Conservation (phyloP, 2,329 filamentous ascomycete species). For the Calonectria hongkongensis region DNA sequence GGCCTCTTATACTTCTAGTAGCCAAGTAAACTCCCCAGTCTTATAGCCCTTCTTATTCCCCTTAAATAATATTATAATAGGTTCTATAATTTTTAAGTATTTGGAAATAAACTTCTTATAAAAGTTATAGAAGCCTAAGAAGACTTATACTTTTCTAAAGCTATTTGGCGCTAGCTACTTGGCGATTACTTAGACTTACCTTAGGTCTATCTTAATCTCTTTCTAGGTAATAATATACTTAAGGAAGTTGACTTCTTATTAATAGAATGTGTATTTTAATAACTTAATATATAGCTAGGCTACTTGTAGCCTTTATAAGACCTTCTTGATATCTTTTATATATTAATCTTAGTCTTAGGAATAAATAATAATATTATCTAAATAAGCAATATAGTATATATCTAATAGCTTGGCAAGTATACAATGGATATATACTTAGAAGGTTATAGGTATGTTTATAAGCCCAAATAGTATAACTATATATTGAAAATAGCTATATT, state of each 20-base stretch:
- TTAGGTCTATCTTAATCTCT: slow-evolving; percentile 29
- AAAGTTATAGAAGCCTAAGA: slow-evolving; percentile 31
- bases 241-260: not conserved
- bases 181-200: slow-evolving; percentile 29
- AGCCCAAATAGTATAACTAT: slow-evolving; percentile 41
- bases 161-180: slow-evolving; percentile 15
- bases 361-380: slow-evolving; percentile 46
- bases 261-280: slow-evolving; percentile 35
- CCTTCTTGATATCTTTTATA: slow-evolving; percentile 36
- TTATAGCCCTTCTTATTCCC: slow-evolving; percentile 24
- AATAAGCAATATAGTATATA: slow-evolving; percentile 44
- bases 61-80: slow-evolving; percentile 28
- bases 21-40: not conserved
- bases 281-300: slow-evolving; percentile 38
- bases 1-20: not conserved
- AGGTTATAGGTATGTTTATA: slow-evolving; percentile 41
- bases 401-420: slow-evolving; percentile 38
- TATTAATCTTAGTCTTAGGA: slow-evolving; percentile 35
- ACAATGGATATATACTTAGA: slow-evolving; percentile 45
- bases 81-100: slow-evolving; percentile 20
- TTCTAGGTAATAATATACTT: slow-evolving; percentile 27
- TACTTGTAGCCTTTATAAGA: slow-evolving; percentile 34
- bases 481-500: slow-evolving; percentile 46
- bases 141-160: slow-evolving; percentile 30
- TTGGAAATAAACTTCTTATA: slow-evolving; percentile 30